phyloP scores from a whole-genome alignment of 306 rosid genomes.

The Casuarina equisetifolia region DNA sequence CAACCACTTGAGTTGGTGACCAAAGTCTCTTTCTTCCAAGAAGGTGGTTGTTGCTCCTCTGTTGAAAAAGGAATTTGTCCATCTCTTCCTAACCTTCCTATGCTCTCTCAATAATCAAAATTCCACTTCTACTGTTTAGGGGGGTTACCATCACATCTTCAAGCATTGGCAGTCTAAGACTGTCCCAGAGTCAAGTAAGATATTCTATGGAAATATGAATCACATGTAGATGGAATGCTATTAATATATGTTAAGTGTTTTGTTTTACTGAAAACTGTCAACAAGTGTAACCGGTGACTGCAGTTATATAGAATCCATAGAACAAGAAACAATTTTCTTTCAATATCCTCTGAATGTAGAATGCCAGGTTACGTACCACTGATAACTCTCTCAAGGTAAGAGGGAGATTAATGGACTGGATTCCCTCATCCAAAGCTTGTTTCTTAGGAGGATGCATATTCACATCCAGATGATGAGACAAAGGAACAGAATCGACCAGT shows the following conservation, averaged over 20 bases:
- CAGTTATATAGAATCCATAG: neutral
- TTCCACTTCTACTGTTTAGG: neutral
- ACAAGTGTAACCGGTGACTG: neutral
- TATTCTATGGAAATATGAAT: neutral
- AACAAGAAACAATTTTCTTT: neutral
- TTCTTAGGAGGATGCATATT: slow-evolving; percentile 72
- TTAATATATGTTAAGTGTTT: neutral
- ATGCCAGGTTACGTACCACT: slow-evolving; percentile 44
- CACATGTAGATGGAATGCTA: too few species aligned
- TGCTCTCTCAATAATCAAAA: neutral
- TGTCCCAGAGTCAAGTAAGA: neutral
- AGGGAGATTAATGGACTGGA: slow-evolving; percentile 36
- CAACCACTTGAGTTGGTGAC: neutral
- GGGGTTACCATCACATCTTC: neutral
- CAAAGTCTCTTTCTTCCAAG: neutral
- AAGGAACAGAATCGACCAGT: slow-evolving; percentile 68
- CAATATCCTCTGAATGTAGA: slow-evolving; percentile 11
- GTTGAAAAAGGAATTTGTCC: neutral
- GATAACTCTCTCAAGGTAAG: slow-evolving; percentile 58
- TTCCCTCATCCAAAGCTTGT: slow-evolving; percentile 65
- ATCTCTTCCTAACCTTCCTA: neutral
- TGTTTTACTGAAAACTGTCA: neutral
- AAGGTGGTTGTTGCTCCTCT: neutral
- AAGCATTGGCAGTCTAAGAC: neutral
- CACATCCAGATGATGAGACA: slow-evolving; percentile 35